Base-by-base conservation (phyloP, 495 filamentous ascomycete genomes). In the Glarea lozoyensis region DNA sequence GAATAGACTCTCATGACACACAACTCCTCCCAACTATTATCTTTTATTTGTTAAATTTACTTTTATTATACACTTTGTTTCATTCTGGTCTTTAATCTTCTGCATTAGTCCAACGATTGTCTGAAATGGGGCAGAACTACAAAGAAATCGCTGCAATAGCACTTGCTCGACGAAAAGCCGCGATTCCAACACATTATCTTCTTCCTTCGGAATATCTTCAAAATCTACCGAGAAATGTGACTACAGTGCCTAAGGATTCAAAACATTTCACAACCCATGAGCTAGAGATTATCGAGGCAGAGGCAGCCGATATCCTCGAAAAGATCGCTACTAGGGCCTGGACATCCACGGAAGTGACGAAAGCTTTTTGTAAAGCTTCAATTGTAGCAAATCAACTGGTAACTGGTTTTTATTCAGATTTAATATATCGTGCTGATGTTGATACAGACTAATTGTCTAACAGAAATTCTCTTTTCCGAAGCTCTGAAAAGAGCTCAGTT, bases 311-410 rank as follows among this genome's bases (percentile, higher is more conserved):
- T 10, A 57, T 81, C 13, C 53, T 75, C 6, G 44, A 58, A 5
- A 65, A 58, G 11, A 77, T 83, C 16, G 58, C 57, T 4, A 57
- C 46, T 4, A 58, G 65, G n/a, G 55, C 56, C 40, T 63, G 73
- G 42, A 78, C 63, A 23, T 64, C 69, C 20, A 55, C 73, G 19
- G 73, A 78, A 40, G 76, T 81, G 16, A 64, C 66, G 10, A 61
- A 55, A 21, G 74, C 67, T n/a, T 82, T 81, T 54, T 78, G 73
- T 55, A 84, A 82, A 62, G 68, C 50, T 5, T 40, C 56, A 10
- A 25, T 46, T 37, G 56, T 59, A 2, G 56, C 56, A 37, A 53
- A 59, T 22, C 56, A 59, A 43, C 29, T 56, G 18, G 47, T 66
- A 31, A 25, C 42, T 40, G 25, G 10, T 22, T 2, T 23, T 30